Evolutionary conservation across 2,329 filamentous ascomycete genomes (phyloP), one percentile per base, ranked within the genome.

Genomic region (Penicillium aurantiogriseum): DNA sequence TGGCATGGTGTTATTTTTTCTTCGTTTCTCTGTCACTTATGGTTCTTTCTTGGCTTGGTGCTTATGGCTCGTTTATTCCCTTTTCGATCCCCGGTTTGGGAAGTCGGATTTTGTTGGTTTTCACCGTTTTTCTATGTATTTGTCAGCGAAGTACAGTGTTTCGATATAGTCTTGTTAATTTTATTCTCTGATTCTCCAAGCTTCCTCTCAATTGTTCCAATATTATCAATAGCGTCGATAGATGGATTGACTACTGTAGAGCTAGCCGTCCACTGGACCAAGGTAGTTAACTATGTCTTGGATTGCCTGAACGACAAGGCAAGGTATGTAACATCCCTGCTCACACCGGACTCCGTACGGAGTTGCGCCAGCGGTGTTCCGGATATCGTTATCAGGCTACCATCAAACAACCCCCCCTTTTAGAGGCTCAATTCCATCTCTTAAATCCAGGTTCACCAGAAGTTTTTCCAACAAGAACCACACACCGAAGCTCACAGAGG

Each of bases 31-130:
- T 64, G 61, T 66, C 35, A 59, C 53, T 56, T 61, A 56, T 62
- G 59, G 47, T 62, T 64, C 58, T 57, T 57, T 35, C 50, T 57
- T 58, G 64, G 62, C 48, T 63, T 51, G 65, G 65, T 65, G 60
- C 64, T 66, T 33, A 51, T 39, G 61, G 58, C 58, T 57, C 39
- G 25, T 46, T 63, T 60, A 52, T 67, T 68, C 62, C 59, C 63
- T 51, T 29, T 51, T 43, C 51, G 48, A 52, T 62, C 56, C 60
- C 55, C 50, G 31, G 39, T 46, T 50, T 49, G 40, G 42, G 43
- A 54, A 56, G 39, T 57, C 56, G 45, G 42, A 45, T 36, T 50
- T 61, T 47, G 40, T 31, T 38, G 46, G 51, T 56, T 51, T 48
- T 60, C 49, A 42, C 54, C 43, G 19, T 23, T 42, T 46, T 60